A percentile compares a stretch with the other conserved stretches of the same genome.
phyloP scores from a whole-genome alignment of 1,139 yeast genomes.

The Debaryomycetaceae sp. region DNA sequence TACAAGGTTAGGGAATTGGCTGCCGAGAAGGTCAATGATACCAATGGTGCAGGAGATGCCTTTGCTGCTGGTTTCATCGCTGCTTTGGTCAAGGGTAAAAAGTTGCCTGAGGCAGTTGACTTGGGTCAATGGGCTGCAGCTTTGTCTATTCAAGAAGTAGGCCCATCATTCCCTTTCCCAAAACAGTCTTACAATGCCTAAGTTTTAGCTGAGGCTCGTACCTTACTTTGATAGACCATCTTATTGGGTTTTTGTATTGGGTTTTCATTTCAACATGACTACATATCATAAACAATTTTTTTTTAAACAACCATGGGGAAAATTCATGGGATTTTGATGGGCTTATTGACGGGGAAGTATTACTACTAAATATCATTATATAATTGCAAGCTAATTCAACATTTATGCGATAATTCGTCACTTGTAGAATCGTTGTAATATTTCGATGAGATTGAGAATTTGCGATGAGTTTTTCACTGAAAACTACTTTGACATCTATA shows the following conservation, averaged over 20 bases:
- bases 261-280: constrained; percentile 15
- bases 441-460: constrained; percentile 1
- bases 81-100: constrained; percentile 74
- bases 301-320: background rate
- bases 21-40: constrained; percentile 69
- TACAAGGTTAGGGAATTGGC: constrained; percentile 73
- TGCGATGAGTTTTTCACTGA: background rate
- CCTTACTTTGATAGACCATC: constrained; percentile 1
- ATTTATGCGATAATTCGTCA: constrained; percentile 6
- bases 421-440: background rate
- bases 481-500: background rate
- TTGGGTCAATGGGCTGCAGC: constrained; percentile 98
- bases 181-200: constrained; percentile 53
- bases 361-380: constrained; percentile 1
- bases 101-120: constrained; percentile 61
- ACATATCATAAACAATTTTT: constrained; percentile 3
- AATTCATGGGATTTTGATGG: background rate
- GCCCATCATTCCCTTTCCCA: constrained; percentile 91
- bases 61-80: constrained; percentile 98
- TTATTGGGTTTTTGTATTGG: background rate
- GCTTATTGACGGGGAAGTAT: constrained; percentile 1
- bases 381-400: constrained; percentile 10
- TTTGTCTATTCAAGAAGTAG: constrained; percentile 85
- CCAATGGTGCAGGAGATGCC: constrained; percentile 99
- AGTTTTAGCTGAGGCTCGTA: background rate